phyloP scores from a whole-genome alignment of 176 grass and related monocot genomes.

The Elymus sibiricus region DNA sequence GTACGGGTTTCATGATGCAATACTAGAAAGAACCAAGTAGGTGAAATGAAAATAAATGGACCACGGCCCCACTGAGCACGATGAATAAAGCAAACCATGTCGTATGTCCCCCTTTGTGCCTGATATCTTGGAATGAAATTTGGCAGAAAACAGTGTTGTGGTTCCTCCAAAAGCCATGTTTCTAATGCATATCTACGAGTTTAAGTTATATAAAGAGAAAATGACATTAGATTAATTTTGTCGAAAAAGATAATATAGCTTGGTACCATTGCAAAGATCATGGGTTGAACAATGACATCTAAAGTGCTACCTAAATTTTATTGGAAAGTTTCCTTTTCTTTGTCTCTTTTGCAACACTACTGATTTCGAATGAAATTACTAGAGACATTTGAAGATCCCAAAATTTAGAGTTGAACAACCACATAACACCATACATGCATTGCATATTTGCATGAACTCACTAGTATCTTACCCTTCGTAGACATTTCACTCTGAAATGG shows the following conservation, averaged over 20 bases:
- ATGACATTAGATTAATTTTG: neutral
- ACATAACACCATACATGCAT: neutral
- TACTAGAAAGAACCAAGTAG: constrained; percentile 13
- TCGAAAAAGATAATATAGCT: neutral
- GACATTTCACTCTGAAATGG: neutral
- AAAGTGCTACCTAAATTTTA: neutral
- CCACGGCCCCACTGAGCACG: neutral
- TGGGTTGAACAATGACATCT: neutral
- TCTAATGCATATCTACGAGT: neutral
- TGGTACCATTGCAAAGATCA: neutral
- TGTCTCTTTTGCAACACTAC: neutral
- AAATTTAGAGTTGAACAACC: neutral
- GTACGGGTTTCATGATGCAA: neutral
- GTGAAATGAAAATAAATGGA: constrained; percentile 37
- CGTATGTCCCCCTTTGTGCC: neutral
- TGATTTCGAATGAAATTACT: neutral
- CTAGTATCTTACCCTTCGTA: neutral
- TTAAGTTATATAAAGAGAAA: neutral
- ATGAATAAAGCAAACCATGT: neutral
- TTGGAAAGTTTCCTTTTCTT: neutral
- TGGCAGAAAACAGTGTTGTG: neutral
- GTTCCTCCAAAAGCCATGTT: neutral
- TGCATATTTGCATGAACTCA: neutral
- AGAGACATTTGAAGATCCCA: neutral
- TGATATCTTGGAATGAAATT: neutral